A percentile compares a stretch with the other conserved stretches of the same genome.
Evolutionary conservation across 805 yeast species (phyloP).

Genomic region (Myxozyma geophila): DNA sequence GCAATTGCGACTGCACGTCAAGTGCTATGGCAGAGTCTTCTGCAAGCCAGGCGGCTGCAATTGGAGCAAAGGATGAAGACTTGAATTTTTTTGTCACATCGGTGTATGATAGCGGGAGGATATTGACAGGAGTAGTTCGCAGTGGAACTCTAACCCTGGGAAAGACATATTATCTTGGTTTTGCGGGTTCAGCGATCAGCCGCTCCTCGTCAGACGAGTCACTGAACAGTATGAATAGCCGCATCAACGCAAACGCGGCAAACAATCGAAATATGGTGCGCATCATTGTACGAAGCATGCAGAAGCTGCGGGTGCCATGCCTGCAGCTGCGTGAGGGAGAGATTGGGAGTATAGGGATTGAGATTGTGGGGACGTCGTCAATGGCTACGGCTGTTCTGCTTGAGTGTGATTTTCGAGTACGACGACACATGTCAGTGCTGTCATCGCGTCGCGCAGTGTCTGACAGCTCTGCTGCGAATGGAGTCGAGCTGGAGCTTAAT

Average conservation of each 20-base stretch:
- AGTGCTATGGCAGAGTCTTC: slow-evolving; percentile 4
- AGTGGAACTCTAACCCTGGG: slow-evolving; percentile 28
- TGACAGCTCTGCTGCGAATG: slow-evolving; percentile 1
- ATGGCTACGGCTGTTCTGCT: slow-evolving; percentile 13
- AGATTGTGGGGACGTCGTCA: slow-evolving; percentile 15
- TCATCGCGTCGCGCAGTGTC: not conserved
- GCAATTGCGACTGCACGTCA: slow-evolving; percentile 18
- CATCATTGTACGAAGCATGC: slow-evolving; percentile 27
- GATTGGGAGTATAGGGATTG: slow-evolving; percentile 33
- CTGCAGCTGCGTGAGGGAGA: slow-evolving; percentile 29
- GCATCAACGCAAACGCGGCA: not conserved
- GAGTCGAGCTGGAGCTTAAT: slow-evolving; percentile 10
- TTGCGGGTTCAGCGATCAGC: slow-evolving; percentile 2
- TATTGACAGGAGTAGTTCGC: slow-evolving; percentile 33
- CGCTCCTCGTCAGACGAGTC: slow-evolving; percentile 13
- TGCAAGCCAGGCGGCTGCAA: not conserved
- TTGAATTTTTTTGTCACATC: slow-evolving; percentile 33
- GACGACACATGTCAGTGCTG: slow-evolving; percentile 25
- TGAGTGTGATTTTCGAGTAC: slow-evolving; percentile 12
- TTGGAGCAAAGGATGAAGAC: slow-evolving; percentile 5
- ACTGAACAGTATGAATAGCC: not conserved
- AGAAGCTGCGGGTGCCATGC: slow-evolving; percentile 30
- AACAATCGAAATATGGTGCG: slow-evolving; percentile 1
- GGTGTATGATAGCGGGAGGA: slow-evolving; percentile 32
- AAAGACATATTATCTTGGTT: slow-evolving; percentile 17